Base-by-base conservation (phyloP, 495 filamentous ascomycete species). In the Hypoxylon trugodes region DNA sequence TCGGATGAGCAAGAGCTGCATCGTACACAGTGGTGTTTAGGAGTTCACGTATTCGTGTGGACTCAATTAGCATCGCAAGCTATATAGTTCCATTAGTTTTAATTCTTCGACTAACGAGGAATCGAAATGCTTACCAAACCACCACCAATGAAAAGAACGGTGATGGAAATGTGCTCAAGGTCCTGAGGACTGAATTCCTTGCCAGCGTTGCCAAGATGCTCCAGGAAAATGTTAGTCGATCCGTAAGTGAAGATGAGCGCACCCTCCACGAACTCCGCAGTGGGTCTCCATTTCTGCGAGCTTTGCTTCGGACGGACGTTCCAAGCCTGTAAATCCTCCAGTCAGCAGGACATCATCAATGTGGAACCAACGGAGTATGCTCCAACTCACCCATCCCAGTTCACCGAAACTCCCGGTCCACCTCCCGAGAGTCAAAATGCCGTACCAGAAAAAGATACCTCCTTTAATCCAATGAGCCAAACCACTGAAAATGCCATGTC, bases 401-500 rank as follows among this genome's bases (percentile, higher is more conserved):
- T 96, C 91, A 37, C 90, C 87, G 76, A 95, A 98, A 76, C 89
- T 88, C 13, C 95, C 95, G 65, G 93, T 85, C 87, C 90, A 96
- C 15, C 95, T 90, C 12, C 92, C 92, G 15, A 98, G 84, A 0
- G 92, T 95, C 22, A 98, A 74, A 9, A 96, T 71, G 13, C 95
- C 95, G 58, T 97, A 92, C 89, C 92, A 92, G 75, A 97, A 91
- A 77, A 98, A 98, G 54, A 98, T 90, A n/a, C 92, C 91, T 49
- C 94, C 95, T 71, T 98, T 98, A 73, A 97, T 90, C 75, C 90
- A 96, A 74, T 98, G 95, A 26, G 95, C 94, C 30, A 96, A 80
- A 4, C 93, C 91, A 67, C 89, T 93, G 81, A 96, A 95, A 43
- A 96, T 75, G 16, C 81, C 77, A 28, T 70, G 69, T 8, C 78